Conservation (phyloP, 495 filamentous ascomycete species). For the Aspergillus biplanus region DNA sequence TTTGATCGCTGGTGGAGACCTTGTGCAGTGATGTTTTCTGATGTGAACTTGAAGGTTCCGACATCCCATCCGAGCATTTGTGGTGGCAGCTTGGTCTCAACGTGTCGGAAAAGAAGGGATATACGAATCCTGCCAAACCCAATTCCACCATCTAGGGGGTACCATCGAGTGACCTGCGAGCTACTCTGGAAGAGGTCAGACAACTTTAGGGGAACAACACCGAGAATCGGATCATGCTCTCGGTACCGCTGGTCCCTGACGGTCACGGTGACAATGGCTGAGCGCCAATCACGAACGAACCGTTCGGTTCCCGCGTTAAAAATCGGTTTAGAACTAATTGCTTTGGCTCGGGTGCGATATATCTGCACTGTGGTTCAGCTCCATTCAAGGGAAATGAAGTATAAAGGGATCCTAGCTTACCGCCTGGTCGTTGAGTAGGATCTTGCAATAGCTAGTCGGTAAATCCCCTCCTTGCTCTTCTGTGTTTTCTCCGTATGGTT, state of each 20-base stretch:
- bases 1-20: conserved; percentile 63
- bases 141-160: conserved; percentile 69
- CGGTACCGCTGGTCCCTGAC: conserved; percentile 86
- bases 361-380: conserved; percentile 40
- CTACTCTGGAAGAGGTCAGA: conserved; percentile 83
- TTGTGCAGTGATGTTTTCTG: conserved; percentile 63
- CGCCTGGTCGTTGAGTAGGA: conserved; percentile 85
- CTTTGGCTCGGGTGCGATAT: conserved; percentile 90
- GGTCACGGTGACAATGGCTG: conserved; percentile 79
- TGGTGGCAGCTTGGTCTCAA: conserved; percentile 81
- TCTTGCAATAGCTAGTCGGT: conserved; percentile 90
- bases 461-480: conserved; percentile 78
- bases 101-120: conserved; percentile 81
- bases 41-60: conserved; percentile 85
- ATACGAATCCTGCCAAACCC: conserved; percentile 90
- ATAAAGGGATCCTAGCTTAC: conserved; percentile 37
- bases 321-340: conserved; percentile 89
- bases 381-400: not conserved
- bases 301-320: conserved; percentile 95
- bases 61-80: conserved; percentile 89
- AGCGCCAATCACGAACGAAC: conserved; percentile 94
- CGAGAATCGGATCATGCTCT: conserved; percentile 92
- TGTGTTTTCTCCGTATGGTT: conserved; percentile 78
- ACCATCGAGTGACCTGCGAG: conserved; percentile 76
- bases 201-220: conserved; percentile 84